A percentile compares a stretch with the other conserved stretches of the same genome.
phyloP scores from a whole-genome alignment of 345 rosid genomes.

The Noccaea bulbosa region DNA sequence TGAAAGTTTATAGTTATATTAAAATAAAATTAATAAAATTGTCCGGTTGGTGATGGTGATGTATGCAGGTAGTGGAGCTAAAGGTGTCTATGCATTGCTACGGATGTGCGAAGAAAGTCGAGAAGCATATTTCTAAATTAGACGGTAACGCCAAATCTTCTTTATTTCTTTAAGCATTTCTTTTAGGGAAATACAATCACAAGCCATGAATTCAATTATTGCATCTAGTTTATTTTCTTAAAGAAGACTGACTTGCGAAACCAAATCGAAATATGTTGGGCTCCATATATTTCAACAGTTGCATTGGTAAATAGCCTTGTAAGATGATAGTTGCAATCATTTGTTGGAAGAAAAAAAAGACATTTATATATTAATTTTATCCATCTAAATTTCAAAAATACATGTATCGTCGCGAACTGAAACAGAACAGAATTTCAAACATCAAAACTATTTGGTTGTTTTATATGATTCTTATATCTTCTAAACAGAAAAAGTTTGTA shows the following conservation, averaged over 20 bases:
- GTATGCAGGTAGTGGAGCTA: constrained; percentile 73
- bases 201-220: constrained; percentile 30
- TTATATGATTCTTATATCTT: background rate
- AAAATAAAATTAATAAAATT: background rate
- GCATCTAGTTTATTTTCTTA: background rate
- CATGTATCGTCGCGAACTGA: background rate
- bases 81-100: constrained; percentile 89
- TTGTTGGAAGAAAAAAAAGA: background rate
- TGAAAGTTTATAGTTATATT: background rate
- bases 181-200: constrained; percentile 31
- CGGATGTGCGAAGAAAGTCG: constrained; percentile 91
- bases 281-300: background rate
- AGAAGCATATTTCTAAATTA: constrained; percentile 84
- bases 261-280: too few species aligned
- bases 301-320: background rate
- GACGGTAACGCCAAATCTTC: constrained; percentile 61
- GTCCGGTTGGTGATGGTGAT: constrained; percentile 33
- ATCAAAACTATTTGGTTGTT: background rate
- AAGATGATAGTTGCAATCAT: background rate
- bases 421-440: constrained; percentile 15
- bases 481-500: constrained; percentile 12
- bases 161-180: constrained; percentile 24
- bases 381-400: background rate
- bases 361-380: background rate
- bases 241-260: too few species aligned